Evolutionary conservation across 306 rosid species (phyloP), one percentile per base, ranked within the genome.

Genomic region (Casuarina cunninghamiana): DNA sequence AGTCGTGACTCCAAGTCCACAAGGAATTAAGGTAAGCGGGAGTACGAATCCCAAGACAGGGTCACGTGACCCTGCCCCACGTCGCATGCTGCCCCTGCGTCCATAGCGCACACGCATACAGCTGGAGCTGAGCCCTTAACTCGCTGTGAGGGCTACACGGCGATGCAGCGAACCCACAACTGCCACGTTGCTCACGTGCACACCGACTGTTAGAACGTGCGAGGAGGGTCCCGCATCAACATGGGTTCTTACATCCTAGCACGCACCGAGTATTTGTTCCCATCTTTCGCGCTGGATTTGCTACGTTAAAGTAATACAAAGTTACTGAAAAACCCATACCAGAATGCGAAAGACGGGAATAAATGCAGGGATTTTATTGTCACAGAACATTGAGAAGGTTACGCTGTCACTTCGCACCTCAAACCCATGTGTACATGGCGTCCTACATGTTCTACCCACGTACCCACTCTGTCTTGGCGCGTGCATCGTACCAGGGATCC

Each of bases 51-150:
- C 78, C 54, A 17, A 61, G 77, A 80, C 81, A 80, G 45, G 49
- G 87, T 88, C 94, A 88, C 94, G 90, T 89, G 97, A 89, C 53
- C 13, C 3, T 15, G 16, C 61, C 83, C 86, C 86, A 75, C 81
- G 66, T 76, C 88, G 62, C 83, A 82, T 84, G 90, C 70, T 15
- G 48, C 35, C 58, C 69, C 50, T 19, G 12, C 66, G 65, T 17
- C 26, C 73, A 17, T 26, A 46, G 10, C 13, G 32, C 53, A 9
- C 16, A 16, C 2, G 1, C 21, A 5, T 74, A 66, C 49, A 75
- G 79, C 87, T 90, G 87, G 85, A 79, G 67, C 1, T 7, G 37
- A 5, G 83, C 78, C 50, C 48, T 69, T 19, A 53, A 78, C 81
- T 70, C 85, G 66, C 26, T 78, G 78, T 32, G 81, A 74, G 88